Evolutionary conservation across 176 grass and related monocot species (phyloP).

Genomic region (Ensete ventricosum): DNA sequence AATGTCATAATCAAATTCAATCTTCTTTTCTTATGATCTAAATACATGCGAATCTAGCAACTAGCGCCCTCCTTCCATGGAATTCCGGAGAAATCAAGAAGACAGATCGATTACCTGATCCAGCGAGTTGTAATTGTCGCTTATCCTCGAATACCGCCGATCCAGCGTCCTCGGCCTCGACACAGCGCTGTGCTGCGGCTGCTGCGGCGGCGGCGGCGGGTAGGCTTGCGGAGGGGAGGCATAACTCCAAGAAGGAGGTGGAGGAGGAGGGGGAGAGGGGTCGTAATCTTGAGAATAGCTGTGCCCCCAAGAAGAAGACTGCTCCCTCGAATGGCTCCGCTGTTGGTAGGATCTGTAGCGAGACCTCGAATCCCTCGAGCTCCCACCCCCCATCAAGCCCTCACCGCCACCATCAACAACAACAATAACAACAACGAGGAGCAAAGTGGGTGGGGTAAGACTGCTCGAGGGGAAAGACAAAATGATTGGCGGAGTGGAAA

Average conservation of each 20-base stretch:
- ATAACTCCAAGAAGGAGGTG: background rate
- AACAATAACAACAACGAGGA: background rate
- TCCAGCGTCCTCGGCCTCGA: slow-evolving; percentile 13
- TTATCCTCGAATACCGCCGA: slow-evolving; percentile 27
- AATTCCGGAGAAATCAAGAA: background rate
- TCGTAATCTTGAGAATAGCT: background rate
- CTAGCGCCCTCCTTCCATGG: background rate
- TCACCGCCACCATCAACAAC: background rate
- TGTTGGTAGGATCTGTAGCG: background rate
- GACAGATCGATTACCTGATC: slow-evolving; percentile 11
- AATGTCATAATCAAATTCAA: background rate
- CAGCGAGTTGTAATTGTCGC: slow-evolving; percentile 18
- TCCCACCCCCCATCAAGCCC: background rate
- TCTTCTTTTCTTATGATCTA: too few species aligned
- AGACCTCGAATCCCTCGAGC: background rate
- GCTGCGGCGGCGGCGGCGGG: too few species aligned
- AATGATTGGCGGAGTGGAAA: background rate
- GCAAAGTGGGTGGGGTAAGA: background rate
- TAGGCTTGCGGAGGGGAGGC: background rate
- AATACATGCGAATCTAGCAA: background rate
- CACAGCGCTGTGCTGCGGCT: background rate
- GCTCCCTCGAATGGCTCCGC: background rate
- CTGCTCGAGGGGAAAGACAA: too few species aligned
- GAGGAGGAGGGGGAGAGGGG: background rate
- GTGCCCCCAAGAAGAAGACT: background rate